Evolutionary conservation across 148 eudicot genomes (phyloP).

Genomic region (Hydrangea macrophylla): DNA sequence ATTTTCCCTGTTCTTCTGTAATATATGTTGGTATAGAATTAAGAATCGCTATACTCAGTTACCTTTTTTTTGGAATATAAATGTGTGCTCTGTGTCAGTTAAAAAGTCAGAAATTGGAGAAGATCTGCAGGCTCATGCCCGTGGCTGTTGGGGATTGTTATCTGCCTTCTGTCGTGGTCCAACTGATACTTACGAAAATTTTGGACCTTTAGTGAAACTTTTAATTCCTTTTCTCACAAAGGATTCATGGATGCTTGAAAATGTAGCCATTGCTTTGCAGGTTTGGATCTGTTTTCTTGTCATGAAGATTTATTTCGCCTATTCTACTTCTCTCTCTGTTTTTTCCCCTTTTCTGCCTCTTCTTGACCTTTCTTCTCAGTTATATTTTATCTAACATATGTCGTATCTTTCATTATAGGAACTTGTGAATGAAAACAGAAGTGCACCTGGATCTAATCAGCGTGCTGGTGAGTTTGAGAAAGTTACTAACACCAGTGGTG

Average conservation of each 20-base stretch:
- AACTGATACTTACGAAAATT: constrained; percentile 50
- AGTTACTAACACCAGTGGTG: constrained; percentile 21
- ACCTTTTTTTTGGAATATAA: constrained; percentile 30
- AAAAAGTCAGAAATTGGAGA: constrained; percentile 54
- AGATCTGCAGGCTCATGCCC: constrained; percentile 72
- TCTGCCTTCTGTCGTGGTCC: constrained; percentile 88
- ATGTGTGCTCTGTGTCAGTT: constrained; percentile 46
- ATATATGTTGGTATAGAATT: too few relatives aligned
- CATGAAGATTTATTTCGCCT: neutral
- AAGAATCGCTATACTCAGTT: too few relatives aligned
- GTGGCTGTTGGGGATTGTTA: constrained; percentile 66
- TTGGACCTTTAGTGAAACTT: constrained; percentile 47
- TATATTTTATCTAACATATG: neutral
- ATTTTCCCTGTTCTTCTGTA: too few relatives aligned
- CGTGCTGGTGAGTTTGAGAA: constrained; percentile 25
- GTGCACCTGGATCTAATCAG: constrained; percentile 29
- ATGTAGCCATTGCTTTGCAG: constrained; percentile 62
- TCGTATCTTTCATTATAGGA: constrained; percentile 35
- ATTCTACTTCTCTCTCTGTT: neutral
- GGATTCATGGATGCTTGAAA: constrained; percentile 58
- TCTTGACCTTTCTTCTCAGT: neutral
- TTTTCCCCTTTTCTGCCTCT: neutral
- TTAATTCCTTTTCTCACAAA: constrained; percentile 48
- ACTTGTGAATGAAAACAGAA: constrained; percentile 64
- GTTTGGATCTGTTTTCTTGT: constrained; percentile 25